Evolutionary conservation across 768 basidiomycete genomes (phyloP), one percentile per base, ranked within the genome.

Genomic region (Cystofilobasidium bisporidii): DNA sequence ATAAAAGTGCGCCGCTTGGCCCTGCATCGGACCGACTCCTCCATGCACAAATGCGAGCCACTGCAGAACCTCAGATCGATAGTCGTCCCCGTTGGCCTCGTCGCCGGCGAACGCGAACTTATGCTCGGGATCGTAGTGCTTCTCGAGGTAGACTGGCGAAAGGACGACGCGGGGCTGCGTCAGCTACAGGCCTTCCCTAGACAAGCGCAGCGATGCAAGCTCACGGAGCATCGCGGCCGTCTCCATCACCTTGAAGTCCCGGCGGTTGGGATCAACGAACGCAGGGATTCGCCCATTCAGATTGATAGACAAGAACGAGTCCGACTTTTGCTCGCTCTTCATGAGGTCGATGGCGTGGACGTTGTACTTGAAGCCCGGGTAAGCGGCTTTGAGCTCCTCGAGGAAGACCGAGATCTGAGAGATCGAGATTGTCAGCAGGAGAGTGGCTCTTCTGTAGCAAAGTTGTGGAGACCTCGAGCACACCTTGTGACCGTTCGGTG

Each of bases 281-380:
- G 81, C 81, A 6, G 88, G 87, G 63, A 89, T 88, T 58, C 87
- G 79, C 0, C 81, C 78, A 67, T 80, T 80, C 14, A 77, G 77
- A 71, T 79, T 78, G 64, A 73, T 71, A 17, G n/a, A 20, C 28
- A 91, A 81, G 78, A 86, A 91, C 86, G 86, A 89, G 0, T 81
- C 81, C 74, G 87, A 84, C 79, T 91, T 92, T 78, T 91, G 89
- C n/a, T 79, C 79, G 72, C 86, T 86, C 70, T 82, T 83, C 18
- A 75, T 75, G 70, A 91, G 79, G 67, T 83, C 78, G 71, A 92
- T 81, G 53, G 74, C 79, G 41, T 70, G 61, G 59, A 73, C 72
- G 53, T 76, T 75, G 65, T 79, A 78, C 28, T 82, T 71, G 18
- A 76, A 67, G 3, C 63, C 68, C 8, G 61, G 61, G 59, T 86